Base-by-base conservation (phyloP, 768 basidiomycete genomes). In the Mycena galericulata region DNA sequence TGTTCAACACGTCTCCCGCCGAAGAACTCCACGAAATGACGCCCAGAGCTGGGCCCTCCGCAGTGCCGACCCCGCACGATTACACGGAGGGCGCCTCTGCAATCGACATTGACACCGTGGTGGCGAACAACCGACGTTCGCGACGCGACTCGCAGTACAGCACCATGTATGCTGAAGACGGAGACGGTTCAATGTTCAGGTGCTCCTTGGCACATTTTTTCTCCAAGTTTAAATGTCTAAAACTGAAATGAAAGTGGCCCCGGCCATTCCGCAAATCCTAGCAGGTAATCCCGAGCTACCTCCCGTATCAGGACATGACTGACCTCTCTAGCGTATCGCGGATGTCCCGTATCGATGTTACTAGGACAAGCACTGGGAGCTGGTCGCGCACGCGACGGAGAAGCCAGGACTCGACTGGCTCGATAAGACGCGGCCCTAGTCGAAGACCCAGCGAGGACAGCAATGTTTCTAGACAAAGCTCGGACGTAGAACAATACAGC, bases 61-160 rank as follows among this genome's bases (percentile, higher is more conserved):
- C 58, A 34, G 53, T 22, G 26, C 67, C 63, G 27, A 47, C 72
- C 22, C 57, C 34, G 5, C 74, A 86, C 62, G 95, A 96, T 81
- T 96, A 96, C 77, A 95, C 95, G 1, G 95, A 96, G 73, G 94
- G 94, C 43, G 95, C 95, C 36, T 91, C 92, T 14, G 83, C 89
- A 9, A 82, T 89, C 32, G 95, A 95, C 67, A 94, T 97, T 47
- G 79, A 87, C 65, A 78, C 83, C 69, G 94, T 87, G 20, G 72
- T 91, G n/a, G 80, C 80, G 38, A 86, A 84, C 69, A 82, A 73
- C 57, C 83, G 84, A 46, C 85, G 80, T 34, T 79, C 87, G n/a
- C 85, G 92, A 45, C 86, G 89, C 22, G 88, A 92, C 73, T 94
- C 94, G 6, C 89, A 89, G 56, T 86, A 88, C 72, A 89, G 88